Evolutionary conservation across 345 rosid species (phyloP).

Genomic region (Hibiscus syriacus): DNA sequence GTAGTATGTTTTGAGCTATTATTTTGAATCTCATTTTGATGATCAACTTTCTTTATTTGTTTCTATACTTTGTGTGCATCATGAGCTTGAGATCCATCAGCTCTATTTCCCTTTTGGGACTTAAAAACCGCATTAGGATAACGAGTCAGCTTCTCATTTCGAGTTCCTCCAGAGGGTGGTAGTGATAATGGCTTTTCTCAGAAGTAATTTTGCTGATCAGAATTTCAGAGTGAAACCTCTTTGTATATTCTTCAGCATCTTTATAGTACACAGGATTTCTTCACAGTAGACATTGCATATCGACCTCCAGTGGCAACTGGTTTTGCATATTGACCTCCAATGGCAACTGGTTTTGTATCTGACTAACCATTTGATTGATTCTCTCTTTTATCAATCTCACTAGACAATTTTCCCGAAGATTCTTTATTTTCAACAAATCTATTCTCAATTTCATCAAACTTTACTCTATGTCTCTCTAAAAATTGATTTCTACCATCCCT

Average conservation of each 20-base stretch:
- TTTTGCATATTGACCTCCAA: conserved; percentile 29
- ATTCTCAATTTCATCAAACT: conserved; percentile 32
- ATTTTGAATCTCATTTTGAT: conserved; percentile 40
- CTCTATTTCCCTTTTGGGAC: conserved; percentile 31
- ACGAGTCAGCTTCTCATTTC: conserved; percentile 27
- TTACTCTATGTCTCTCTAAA: too few species aligned
- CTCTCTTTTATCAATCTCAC: conserved; percentile 38
- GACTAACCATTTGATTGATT: conserved; percentile 27
- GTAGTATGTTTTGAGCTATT: conserved; percentile 32
- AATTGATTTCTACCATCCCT: too few species aligned
- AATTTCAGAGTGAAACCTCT: conserved; percentile 20
- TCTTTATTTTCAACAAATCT: conserved; percentile 41
- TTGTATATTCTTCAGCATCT: conserved; percentile 19
- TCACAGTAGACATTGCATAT: too few species aligned
- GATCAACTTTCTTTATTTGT: conserved; percentile 36
- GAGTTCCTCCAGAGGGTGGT: conserved; percentile 41
- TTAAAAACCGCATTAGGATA: conserved; percentile 19
- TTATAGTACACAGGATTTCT: too few species aligned
- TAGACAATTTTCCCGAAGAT: conserved; percentile 25
- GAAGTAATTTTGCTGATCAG: conserved; percentile 27
- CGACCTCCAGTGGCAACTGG: too few species aligned
- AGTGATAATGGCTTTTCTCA: conserved; percentile 30
- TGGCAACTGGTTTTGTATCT: conserved; percentile 38
- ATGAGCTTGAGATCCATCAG: conserved; percentile 25
- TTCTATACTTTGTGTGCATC: conserved; percentile 34